Evolutionary conservation across 805 yeast species (phyloP).

Genomic region (Lipomyces starkeyi): DNA sequence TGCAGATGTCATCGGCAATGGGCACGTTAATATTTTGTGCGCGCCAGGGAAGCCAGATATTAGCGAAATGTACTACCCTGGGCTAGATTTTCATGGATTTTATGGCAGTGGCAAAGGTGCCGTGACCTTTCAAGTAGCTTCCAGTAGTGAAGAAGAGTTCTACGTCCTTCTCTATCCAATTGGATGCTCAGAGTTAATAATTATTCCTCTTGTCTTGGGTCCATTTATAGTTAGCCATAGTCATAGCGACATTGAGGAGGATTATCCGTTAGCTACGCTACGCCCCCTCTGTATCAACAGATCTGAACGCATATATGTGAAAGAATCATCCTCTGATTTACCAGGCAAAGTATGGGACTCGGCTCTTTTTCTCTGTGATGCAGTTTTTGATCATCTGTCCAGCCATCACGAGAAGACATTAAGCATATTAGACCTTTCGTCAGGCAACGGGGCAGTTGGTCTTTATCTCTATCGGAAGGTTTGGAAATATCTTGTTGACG

Average conservation of each 20-base stretch:
- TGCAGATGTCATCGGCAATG: background rate
- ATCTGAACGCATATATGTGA: constrained; percentile 9
- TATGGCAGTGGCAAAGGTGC: constrained; percentile 28
- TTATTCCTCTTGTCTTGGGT: constrained; percentile 28
- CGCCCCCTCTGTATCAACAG: constrained; percentile 17
- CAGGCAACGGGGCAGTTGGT: constrained; percentile 37
- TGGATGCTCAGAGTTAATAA: constrained; percentile 1
- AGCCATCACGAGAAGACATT: background rate
- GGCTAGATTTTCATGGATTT: constrained; percentile 20
- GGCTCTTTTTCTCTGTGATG: constrained; percentile 26
- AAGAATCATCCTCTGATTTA: constrained; percentile 32
- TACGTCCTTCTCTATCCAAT: background rate
- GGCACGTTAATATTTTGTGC: background rate
- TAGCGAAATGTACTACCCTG: constrained; percentile 21
- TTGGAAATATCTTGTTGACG: background rate
- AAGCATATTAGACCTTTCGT: constrained; percentile 28
- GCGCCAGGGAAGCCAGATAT: background rate
- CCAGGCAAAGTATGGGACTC: constrained; percentile 39
- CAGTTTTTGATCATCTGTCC: constrained; percentile 1
- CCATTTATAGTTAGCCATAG: constrained; percentile 14
- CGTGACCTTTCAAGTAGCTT: constrained; percentile 5
- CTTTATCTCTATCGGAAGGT: constrained; percentile 5
- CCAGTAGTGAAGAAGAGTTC: constrained; percentile 12
- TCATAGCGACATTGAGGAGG: background rate
- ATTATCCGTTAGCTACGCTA: constrained; percentile 5